These are phyloP conservation scores for Leccinum solheimii DNA, from an alignment of 1,284 basidiomycete genomes.

Conservation along the genomic window DNA sequence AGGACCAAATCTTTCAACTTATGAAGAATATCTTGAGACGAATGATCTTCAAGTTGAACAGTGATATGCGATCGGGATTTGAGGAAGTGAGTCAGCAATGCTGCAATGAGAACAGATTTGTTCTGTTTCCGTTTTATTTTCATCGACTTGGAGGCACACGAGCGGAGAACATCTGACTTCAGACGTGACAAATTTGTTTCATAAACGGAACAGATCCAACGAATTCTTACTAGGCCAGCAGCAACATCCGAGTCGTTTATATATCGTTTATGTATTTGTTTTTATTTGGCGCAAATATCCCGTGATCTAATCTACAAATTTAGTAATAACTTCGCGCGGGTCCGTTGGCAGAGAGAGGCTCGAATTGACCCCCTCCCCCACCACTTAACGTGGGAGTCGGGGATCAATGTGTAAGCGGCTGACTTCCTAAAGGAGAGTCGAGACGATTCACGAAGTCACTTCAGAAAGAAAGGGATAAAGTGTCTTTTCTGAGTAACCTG, in stretches of 20 bases:
- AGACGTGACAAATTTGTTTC: no score
- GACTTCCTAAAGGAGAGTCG: no score
- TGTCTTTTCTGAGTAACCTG: no score
- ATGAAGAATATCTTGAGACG: no score
- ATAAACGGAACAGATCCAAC: no score
- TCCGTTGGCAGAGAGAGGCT: not conserved
- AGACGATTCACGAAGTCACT: no score
- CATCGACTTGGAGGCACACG: not conserved
- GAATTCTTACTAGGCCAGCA: no score
- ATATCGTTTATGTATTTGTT: not conserved
- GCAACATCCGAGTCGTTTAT: not conserved
- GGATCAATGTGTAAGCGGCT: no score
- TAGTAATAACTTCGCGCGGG: not conserved
- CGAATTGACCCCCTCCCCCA: not conserved
- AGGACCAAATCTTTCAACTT: no score
- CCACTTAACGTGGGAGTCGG: not conserved
- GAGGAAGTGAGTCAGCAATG: not conserved
- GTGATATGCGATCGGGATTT: not conserved
- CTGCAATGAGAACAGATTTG: not conserved
- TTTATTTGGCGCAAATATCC: not conserved
- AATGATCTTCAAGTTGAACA: no score
- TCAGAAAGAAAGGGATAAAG: no score
- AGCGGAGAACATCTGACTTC: no score
- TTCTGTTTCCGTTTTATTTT: not conserved
- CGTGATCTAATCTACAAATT: not conserved